A percentile compares a stretch with the other conserved stretches of the same genome.
Conservation (phyloP, 208 protist species). For the Sergeia podlipaevii region DNA sequence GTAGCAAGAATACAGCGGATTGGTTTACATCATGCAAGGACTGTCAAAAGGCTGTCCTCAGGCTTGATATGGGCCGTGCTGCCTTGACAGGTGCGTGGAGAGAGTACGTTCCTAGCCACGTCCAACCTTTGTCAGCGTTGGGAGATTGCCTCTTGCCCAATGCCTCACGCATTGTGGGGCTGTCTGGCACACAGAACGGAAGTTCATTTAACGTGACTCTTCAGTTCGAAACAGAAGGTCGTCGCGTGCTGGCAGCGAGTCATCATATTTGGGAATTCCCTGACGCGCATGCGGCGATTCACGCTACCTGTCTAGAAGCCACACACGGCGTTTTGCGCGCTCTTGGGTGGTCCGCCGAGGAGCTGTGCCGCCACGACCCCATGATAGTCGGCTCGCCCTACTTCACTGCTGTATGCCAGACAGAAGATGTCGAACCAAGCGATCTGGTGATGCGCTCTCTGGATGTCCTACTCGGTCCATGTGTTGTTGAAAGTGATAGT, state of each 20-base stretch:
- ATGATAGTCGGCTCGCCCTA: slow-evolving; percentile 20
- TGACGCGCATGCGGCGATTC: neutral
- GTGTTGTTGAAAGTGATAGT: slow-evolving; percentile 8
- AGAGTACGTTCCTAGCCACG: too few relatives aligned
- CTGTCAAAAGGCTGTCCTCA: too few relatives aligned
- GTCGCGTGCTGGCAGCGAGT: slow-evolving; percentile 18
- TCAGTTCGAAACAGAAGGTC: too few relatives aligned
- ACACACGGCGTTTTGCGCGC: slow-evolving; percentile 17
- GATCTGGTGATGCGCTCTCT: slow-evolving; percentile 10
- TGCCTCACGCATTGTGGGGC: too few relatives aligned
- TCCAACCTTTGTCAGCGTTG: too few relatives aligned
- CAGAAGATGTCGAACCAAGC: neutral
- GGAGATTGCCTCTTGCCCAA: too few relatives aligned
- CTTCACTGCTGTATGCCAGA: slow-evolving; percentile 30
- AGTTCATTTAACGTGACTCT: too few relatives aligned
- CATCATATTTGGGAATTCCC: slow-evolving; percentile 15
- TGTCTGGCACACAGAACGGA: too few relatives aligned
- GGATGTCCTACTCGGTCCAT: slow-evolving; percentile 17
- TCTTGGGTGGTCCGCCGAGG: slow-evolving; percentile 27
- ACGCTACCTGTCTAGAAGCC: slow-evolving; percentile 9
- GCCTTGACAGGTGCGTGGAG: too few relatives aligned
- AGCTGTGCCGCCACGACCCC: slow-evolving; percentile 19
- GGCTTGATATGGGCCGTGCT: too few relatives aligned
- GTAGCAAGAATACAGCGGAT: too few relatives aligned
- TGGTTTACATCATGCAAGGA: too few relatives aligned